Evolutionary conservation across 495 filamentous ascomycete genomes (phyloP).

Genomic region (Lentithecium fluviatile): DNA sequence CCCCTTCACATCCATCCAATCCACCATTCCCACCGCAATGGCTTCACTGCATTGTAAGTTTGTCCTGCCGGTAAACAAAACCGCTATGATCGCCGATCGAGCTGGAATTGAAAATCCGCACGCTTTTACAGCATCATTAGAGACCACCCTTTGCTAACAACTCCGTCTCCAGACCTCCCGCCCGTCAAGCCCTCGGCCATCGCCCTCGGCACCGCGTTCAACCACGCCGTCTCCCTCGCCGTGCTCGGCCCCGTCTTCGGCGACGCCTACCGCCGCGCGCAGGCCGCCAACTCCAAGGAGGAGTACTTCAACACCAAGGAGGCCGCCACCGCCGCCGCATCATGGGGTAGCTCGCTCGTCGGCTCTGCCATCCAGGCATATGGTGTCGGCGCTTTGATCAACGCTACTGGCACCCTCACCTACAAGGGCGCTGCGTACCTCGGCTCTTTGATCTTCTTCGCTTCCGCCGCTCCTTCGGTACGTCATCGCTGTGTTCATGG

Average conservation of each 20-base stretch:
- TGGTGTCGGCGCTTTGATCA: slow-evolving; percentile 91
- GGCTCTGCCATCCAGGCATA: slow-evolving; percentile 91
- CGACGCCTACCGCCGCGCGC: slow-evolving; percentile 90
- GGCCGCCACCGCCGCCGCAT: slow-evolving; percentile 78
- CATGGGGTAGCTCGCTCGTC: slow-evolving; percentile 85
- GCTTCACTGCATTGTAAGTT: slow-evolving; percentile 65
- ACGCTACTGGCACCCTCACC: slow-evolving; percentile 86
- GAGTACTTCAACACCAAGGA: slow-evolving; percentile 95
- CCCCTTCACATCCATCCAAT: slow-evolving; percentile 12
- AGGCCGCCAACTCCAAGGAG: slow-evolving; percentile 88
- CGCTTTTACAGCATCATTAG: slow-evolving; percentile 9
- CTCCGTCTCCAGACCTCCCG: slow-evolving; percentile 67
- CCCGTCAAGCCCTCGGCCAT: slow-evolving; percentile 97
- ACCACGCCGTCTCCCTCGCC: slow-evolving; percentile 76
- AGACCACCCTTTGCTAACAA: slow-evolving; percentile 1
- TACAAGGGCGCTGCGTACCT: slow-evolving; percentile 98
- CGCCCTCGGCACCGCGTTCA: slow-evolving; percentile 92
- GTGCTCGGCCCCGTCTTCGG: slow-evolving; percentile 90
- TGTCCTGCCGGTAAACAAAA: background rate
- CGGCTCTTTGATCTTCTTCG: slow-evolving; percentile 85
- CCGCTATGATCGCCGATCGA: slow-evolving; percentile 4
- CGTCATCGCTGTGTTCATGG: slow-evolving; percentile 41
- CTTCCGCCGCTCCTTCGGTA: slow-evolving; percentile 84
- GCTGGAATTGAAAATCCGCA: background rate
- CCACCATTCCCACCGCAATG: slow-evolving; percentile 55